Evolutionary conservation across 495 filamentous ascomycete species (phyloP), one percentile per base, ranked within the genome.

Genomic region (Mytilinidion resinicola): DNA sequence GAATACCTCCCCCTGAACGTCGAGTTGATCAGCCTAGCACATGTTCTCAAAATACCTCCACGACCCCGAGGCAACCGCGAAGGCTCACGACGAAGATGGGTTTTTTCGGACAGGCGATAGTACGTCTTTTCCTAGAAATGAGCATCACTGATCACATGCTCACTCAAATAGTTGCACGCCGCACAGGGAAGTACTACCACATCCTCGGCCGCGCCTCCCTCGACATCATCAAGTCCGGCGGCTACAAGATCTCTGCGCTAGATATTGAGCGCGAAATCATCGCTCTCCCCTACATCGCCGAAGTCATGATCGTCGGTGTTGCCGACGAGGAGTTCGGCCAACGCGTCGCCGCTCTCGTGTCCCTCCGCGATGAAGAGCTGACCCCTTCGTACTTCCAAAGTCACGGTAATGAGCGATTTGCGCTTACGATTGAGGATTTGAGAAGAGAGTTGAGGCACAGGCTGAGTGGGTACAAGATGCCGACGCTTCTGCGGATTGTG

Each of bases 91-190:
- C 1, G 55, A 59, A 12, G 70, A 78, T 1, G 76, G 77, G 0
- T 80, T 74, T 42, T 80, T 77, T 63, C 72, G 69, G 48, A 75
- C 77, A 0, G 77, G 77, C 3, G 78, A 79, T 39, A 76, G 25
- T 30, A 30, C 2, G 25, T 30, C 25, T 30, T n/a, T n/a, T n/a
- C n/a, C 25, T 30, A 30, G 25, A 30, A 30, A 30, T 30, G 25
- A 6, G 25, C 25, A 30, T 30, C 25, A 3, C 25, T 6, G 2
- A 3, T 30, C 25, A 6, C 2, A 3, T 30, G 6, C 25, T 30
- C 25, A 30, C 25, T 2, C 3, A 3, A 30, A 30, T 6, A 30
- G 25, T 80, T 47, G 76, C 74, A 9, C 60, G 72, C n/a, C 56
- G 63, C n/a, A 71, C 77, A 60, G 74, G 73, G 0, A 66, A 72